A percentile compares a stretch with the other conserved stretches of the same genome.
phyloP scores from a whole-genome alignment of 108 stramenopile genomes.

The Craspedostauros australis region DNA sequence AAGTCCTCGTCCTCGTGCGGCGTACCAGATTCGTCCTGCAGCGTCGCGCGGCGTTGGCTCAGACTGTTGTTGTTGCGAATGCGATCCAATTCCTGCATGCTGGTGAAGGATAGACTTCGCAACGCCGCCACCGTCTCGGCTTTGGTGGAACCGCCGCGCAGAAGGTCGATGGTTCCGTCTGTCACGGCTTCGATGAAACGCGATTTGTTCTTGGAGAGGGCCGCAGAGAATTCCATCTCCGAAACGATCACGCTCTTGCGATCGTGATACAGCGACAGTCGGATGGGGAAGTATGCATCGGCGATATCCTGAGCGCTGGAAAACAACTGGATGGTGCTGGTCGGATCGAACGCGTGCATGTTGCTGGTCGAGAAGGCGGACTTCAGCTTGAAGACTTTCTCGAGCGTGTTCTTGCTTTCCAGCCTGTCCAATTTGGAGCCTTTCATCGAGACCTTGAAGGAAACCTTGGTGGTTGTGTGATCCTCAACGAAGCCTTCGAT shows the following conservation, averaged over 20 bases:
- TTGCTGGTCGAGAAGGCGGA: constrained; percentile 62
- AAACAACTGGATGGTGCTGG: constrained; percentile 58
- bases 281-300: constrained; percentile 69
- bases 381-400: constrained; percentile 61
- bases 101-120: constrained; percentile 46
- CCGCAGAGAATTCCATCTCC: constrained; percentile 51
- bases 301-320: constrained; percentile 61
- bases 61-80: constrained; percentile 47
- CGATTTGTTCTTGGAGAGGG: constrained; percentile 64
- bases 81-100: constrained; percentile 39
- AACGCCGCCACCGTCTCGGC: constrained; percentile 67
- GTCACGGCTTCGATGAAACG: constrained; percentile 77
- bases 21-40: constrained; percentile 6
- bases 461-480: constrained; percentile 79
- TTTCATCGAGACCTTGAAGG: constrained; percentile 60
- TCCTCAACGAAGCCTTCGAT: constrained; percentile 71
- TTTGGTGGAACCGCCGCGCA: constrained; percentile 53
- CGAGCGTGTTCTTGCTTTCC: constrained; percentile 33
- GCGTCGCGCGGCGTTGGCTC: constrained; percentile 12
- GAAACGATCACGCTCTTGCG: constrained; percentile 67
- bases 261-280: constrained; percentile 69
- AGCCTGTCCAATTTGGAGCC: constrained; percentile 42
- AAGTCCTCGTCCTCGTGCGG: constrained; percentile 30
- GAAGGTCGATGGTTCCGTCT: constrained; percentile 54
- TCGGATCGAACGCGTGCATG: constrained; percentile 86